These are phyloP conservation scores for Ramaria sp. DNA, from an alignment of 768 basidiomycete genomes.

Conservation along the genomic window DNA sequence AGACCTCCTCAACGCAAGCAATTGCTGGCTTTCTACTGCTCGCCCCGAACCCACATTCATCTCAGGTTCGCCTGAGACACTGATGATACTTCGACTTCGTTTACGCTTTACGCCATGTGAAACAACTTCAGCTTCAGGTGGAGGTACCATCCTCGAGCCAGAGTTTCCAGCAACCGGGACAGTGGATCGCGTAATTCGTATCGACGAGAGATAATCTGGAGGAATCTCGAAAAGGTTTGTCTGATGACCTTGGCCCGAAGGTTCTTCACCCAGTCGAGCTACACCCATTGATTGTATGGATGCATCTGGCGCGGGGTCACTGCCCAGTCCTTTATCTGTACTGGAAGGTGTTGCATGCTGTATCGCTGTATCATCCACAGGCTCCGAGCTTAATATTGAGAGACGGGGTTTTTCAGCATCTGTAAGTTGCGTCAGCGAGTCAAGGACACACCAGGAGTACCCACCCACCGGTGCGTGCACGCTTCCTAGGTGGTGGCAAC, in stretches of 20 bases:
- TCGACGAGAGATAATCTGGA: not conserved
- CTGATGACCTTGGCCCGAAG: not conserved
- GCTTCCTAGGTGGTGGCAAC: constrained; percentile 44
- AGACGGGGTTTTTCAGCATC: constrained; percentile 10
- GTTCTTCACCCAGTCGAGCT: not conserved
- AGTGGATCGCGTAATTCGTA: not conserved
- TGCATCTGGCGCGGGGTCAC: not conserved
- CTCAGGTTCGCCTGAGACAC: not conserved
- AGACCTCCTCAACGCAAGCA: not conserved
- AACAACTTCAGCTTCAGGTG: not conserved
- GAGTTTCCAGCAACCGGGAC: not conserved
- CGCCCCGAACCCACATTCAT: not conserved
- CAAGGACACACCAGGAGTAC: not conserved
- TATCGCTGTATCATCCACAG: constrained; percentile 9
- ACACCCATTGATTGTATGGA: not conserved
- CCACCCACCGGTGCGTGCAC: constrained; percentile 32
- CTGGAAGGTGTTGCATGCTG: not conserved
- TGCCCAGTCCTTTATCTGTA: not conserved
- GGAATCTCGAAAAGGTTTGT: not conserved
- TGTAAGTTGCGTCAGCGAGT: constrained; percentile 14
- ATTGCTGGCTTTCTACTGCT: not conserved
- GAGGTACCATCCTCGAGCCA: not conserved
- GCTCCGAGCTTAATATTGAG: constrained; percentile 1
- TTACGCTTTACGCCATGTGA: not conserved
- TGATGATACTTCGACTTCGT: not conserved